Conservation (phyloP, 2,329 filamentous ascomycete species). For the Sporothrix pallida region DNA sequence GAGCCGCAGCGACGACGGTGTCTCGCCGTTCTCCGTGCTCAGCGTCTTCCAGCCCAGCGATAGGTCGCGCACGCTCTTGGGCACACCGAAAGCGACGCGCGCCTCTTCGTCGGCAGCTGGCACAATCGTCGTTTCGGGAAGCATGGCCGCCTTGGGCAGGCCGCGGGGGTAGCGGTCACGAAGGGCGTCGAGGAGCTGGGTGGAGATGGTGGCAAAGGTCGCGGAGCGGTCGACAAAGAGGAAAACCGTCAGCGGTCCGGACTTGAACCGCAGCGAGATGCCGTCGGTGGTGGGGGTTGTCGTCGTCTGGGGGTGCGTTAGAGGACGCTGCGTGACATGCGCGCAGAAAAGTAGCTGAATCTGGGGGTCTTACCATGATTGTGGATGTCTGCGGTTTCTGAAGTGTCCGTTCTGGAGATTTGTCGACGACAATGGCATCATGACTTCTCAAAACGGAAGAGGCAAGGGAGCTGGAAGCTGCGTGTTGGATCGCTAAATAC, state of each 20-base stretch:
- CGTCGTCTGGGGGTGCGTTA: constrained; percentile 39
- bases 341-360: background rate
- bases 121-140: constrained; percentile 31
- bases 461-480: background rate
- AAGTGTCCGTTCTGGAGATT: background rate
- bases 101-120: background rate
- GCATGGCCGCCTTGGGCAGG: constrained; percentile 46
- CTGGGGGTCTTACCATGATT: constrained; percentile 35
- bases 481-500: background rate
- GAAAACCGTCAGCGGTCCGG: constrained; percentile 72
- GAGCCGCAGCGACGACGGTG: constrained; percentile 51
- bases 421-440: background rate
- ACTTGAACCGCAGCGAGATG: constrained; percentile 73
- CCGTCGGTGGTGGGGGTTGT: constrained; percentile 48
- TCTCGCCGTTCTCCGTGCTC: constrained; percentile 48
- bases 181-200: constrained; percentile 64
- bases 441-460: background rate
- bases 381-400: background rate
- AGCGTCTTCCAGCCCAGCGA: constrained; percentile 58
- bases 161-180: constrained; percentile 62
- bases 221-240: constrained; percentile 66
- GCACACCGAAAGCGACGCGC: constrained; percentile 55
- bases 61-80: constrained; percentile 53
- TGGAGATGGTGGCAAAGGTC: constrained; percentile 62
- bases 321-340: background rate